Evolutionary conservation across 1,284 basidiomycete species (phyloP), one percentile per base, ranked within the genome.

Genomic region (Cutaneotrichosporon sp.): DNA sequence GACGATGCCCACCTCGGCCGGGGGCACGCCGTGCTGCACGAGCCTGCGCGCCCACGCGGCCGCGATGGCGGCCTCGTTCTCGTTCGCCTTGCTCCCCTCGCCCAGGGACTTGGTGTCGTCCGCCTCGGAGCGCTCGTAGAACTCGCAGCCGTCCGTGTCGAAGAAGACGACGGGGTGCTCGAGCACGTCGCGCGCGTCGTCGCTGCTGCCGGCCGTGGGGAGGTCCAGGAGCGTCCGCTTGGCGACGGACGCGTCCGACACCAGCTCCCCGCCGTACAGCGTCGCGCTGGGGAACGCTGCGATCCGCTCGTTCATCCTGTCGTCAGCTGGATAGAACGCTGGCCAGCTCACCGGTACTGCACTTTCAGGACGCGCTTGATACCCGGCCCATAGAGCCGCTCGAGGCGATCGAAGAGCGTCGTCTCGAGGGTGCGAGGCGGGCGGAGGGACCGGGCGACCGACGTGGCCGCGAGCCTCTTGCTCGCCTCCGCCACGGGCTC

Each of bases 61-160:
- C 0, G 97, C 93, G 2, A 97, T 83, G 11, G 84, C 86, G 0
- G 88, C 92, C 72, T 99, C 95, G 73, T 98, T 97, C 79, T 93
- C 91, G 71, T 99, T 99, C 69, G 87, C 89, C 69, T 89, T 86
- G 69, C 91, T 94, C 0, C 91, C 92, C 71, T 94, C 91, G 66
- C 92, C 90, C 6, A 77, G 65, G 3, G 82, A 81, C 9, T 51
- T 51, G 13, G 43, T 59, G 8, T 36, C 47, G 14, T 74, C 71
- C 4, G 71, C 75, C 20, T 81, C 81, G 13, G 75, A 75, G 14
- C 90, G 82, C 75, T 97, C 94, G 71, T 87, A 95, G 74, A 92
- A 95, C 72, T 94, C 92, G 67, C 89, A 92, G 0, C 93, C 94
- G 1, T 91, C 87, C 0, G 94, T 99, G 75, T 99, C 95, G 70